Evolutionary conservation across 2,329 filamentous ascomycete species (phyloP).

Genomic region (Xylariaceae sp.): DNA sequence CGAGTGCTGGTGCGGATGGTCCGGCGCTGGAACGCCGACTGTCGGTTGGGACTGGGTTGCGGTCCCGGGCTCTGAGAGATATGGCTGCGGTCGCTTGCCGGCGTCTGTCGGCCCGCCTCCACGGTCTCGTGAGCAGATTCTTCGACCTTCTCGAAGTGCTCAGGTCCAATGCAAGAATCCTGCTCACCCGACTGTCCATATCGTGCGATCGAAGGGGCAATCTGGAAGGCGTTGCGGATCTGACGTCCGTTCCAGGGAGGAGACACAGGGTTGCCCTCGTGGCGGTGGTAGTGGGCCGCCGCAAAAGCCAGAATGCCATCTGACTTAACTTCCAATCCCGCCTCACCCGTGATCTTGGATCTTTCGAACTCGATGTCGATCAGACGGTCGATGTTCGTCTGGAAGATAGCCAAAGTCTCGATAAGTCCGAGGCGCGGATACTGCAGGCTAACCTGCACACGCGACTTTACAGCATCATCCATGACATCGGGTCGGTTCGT

Average conservation of each 20-base stretch:
- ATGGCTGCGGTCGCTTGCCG: background rate
- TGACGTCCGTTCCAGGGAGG: conserved; percentile 26
- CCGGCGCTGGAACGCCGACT: conserved; percentile 12
- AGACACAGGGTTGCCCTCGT: conserved; percentile 10
- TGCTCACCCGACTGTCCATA: conserved; percentile 11
- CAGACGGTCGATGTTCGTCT: conserved; percentile 20
- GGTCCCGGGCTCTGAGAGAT: conserved; percentile 9
- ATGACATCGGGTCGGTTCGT: conserved; percentile 19
- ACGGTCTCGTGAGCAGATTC: conserved; percentile 13
- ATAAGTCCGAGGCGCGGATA: conserved; percentile 18
- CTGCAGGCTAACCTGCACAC: conserved; percentile 17
- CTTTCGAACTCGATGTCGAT: conserved; percentile 19
- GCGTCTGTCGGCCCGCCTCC: conserved; percentile 5
- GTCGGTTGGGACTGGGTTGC: conserved; percentile 14
- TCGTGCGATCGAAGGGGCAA: conserved; percentile 24
- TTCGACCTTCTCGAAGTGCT: conserved; percentile 22
- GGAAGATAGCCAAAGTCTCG: conserved; percentile 20
- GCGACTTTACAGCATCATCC: conserved; percentile 20
- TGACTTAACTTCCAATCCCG: conserved; percentile 17
- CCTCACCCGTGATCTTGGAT: conserved; percentile 16
- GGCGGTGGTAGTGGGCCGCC: conserved; percentile 17
- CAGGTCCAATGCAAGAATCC: conserved; percentile 16
- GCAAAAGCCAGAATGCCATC: conserved; percentile 21
- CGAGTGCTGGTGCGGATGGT: conserved; percentile 12
- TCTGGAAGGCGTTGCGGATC: conserved; percentile 28